These are phyloP conservation scores for Thinopyrum elongatum DNA, from an alignment of 176 grass and related monocot species.

Conservation along the genomic window DNA sequence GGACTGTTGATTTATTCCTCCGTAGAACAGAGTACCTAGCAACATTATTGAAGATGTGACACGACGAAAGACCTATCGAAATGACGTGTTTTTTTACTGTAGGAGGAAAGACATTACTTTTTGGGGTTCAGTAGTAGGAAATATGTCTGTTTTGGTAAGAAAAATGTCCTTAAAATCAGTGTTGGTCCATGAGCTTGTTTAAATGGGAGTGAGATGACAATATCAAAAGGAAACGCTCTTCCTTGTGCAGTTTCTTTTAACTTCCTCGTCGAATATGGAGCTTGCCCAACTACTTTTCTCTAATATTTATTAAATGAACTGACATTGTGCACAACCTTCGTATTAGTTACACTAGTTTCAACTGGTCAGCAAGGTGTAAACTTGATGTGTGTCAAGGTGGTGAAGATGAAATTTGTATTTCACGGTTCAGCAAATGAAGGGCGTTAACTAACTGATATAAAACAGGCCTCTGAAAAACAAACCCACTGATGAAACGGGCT, in stretches of 20 bases:
- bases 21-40: background rate
- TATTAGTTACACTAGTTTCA: background rate
- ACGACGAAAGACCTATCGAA: background rate
- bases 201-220: background rate
- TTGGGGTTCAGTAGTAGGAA: background rate
- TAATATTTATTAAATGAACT: conserved; percentile 4
- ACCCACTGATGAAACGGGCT: background rate
- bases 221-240: conserved; percentile 5
- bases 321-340: background rate
- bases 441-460: background rate
- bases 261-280: background rate
- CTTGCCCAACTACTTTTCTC: background rate
- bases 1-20: conserved; percentile 13
- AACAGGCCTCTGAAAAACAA: background rate
- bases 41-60: background rate
- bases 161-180: background rate
- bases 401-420: background rate
- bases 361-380: conserved; percentile 8
- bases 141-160: background rate
- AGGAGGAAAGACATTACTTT: background rate
- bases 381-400: background rate
- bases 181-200: background rate
- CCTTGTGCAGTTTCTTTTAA: background rate
- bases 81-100: background rate
- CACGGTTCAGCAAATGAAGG: background rate